Base-by-base conservation (phyloP, 1,284 basidiomycete species). In the Moesziomyces sp. region DNA sequence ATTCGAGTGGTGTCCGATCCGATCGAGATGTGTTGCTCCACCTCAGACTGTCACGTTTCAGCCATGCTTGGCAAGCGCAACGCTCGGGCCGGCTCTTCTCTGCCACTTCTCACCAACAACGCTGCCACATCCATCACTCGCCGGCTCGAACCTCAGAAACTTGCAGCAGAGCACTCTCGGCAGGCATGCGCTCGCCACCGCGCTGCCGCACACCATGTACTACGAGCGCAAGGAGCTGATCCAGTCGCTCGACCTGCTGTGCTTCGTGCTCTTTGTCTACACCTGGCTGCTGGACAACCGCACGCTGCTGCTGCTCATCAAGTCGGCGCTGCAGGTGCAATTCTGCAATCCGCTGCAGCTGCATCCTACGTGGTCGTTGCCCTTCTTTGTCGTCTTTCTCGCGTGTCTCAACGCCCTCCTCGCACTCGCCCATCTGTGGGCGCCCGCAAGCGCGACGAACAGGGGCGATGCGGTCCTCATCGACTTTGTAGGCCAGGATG, bases 401-500 rank as follows among this genome's bases (percentile, higher is more conserved):
- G 57, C 44, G 43, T 60, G 50, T 30, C 58, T 67, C 60, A 77
- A 77, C 60, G 8, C 45, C n/a, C 16, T 65, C 10, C 30, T 71
- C 24, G 54, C 69, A n/a, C n/a, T 72, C 16, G 57, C 58, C 5
- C 71, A 74, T 45, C 52, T 67, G 0, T 52, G 58, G 47, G 43
- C 53, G 0, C 56, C 66, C 2, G 38, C 67, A 11, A 54, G 52
- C 19, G 23, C 24, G n/a, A 46, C 58, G 0, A 33, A 66, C 38
- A 52, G 28, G 13, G 45, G 52, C 16, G 44, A 65, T 19, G 56
- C 67, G n/a, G 59, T 81, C 42, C 19, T 81, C 11, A 60, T 81
- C 45, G 79, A 81, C 52, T 81, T 79, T 61, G 53, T 81, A 19
- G 77, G 75, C 6, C 79, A 79, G 42, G 50, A 52, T 57, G 30